Percentiles rank a stretch among this genome's conserved stretches.
Conservation (phyloP, 2,329 filamentous ascomycete genomes). For the Fusarium tricinctum region DNA sequence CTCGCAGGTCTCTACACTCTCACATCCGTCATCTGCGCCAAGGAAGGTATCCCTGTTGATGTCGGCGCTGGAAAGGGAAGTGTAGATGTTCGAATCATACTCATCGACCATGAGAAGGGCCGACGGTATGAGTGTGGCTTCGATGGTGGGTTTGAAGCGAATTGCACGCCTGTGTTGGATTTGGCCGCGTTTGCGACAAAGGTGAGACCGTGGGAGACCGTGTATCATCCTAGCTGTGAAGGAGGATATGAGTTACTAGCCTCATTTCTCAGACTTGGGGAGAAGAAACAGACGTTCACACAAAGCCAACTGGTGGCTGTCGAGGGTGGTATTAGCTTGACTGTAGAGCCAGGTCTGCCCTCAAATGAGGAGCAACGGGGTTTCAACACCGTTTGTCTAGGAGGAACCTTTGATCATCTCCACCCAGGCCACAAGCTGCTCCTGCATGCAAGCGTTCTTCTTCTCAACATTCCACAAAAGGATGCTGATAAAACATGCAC, state of each 20-base stretch:
- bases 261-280: conserved; percentile 62
- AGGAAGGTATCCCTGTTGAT: conserved; percentile 71
- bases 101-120: conserved; percentile 73
- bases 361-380: conserved; percentile 24
- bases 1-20: conserved; percentile 84
- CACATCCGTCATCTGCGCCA: conserved; percentile 77
- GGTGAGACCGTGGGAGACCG: conserved; percentile 71
- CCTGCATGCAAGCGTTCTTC: conserved; percentile 85
- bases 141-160: conserved; percentile 57
- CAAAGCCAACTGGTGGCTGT: conserved; percentile 67
- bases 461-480: conserved; percentile 68
- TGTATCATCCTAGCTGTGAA: conserved; percentile 77
- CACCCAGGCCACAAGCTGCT: conserved; percentile 97
- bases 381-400: conserved; percentile 74
- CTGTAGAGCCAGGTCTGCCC: conserved; percentile 6
- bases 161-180: conserved; percentile 63
- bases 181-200: conserved; percentile 66
- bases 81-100: conserved; percentile 80
- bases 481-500: conserved; percentile 61
- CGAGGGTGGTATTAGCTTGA: conserved; percentile 65
- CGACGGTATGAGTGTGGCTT: conserved; percentile 53
- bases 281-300: conserved; percentile 62
- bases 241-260: conserved; percentile 71
- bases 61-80: conserved; percentile 70
- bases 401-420: conserved; percentile 96